These are phyloP conservation scores for Oryza nivara DNA, from an alignment of 176 grass and related monocot genomes.

Conservation along the genomic window DNA sequence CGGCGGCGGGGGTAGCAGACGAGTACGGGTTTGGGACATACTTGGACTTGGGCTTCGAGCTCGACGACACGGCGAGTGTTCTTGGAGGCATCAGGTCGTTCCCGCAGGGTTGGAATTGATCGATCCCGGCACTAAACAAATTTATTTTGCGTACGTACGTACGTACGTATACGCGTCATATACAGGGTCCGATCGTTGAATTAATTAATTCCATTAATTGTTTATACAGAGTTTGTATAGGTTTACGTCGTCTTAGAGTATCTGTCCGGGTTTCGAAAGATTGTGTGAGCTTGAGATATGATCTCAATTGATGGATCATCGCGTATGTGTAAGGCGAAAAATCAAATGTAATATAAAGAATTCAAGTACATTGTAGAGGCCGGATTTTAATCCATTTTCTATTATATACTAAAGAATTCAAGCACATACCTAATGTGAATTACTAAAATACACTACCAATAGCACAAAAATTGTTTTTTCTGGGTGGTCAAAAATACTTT, in stretches of 20 bases:
- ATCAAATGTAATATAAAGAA: constrained; percentile 23
- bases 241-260: not conserved
- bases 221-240: constrained; percentile 6
- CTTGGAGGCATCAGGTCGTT: constrained; percentile 34
- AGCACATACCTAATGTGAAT: not conserved
- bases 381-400: no score
- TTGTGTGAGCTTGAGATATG: constrained; percentile 5
- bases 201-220: constrained; percentile 36
- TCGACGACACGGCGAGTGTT: constrained; percentile 26
- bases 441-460: no score
- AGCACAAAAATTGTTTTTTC: no score
- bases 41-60: constrained; percentile 19
- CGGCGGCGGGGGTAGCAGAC: not conserved
- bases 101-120: constrained; percentile 49
- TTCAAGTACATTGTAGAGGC: not conserved
- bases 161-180: not conserved
- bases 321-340: not conserved
- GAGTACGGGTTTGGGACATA: constrained; percentile 40
- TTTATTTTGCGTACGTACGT: not conserved
- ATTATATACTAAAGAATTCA: not conserved
- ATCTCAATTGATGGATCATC: not conserved
- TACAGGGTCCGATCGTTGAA: not conserved
- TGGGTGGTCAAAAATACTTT: no score
- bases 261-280: not conserved
- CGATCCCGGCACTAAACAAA: not conserved